Evolutionary conservation across 495 filamentous ascomycete species (phyloP), one percentile per base, ranked within the genome.

Genomic region (Podospora sp.): DNA sequence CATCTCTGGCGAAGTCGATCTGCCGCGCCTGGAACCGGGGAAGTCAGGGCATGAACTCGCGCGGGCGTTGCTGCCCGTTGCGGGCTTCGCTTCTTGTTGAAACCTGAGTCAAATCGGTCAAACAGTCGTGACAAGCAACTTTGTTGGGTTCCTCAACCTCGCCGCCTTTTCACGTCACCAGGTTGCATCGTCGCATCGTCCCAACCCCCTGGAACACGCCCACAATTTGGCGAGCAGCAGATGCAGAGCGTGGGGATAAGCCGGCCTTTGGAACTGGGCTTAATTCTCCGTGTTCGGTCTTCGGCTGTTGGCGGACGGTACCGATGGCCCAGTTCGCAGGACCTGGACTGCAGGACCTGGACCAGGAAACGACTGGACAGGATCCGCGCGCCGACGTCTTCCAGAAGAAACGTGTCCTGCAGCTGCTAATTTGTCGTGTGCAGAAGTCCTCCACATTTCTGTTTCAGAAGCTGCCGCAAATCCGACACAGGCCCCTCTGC

Each of bases 401-500:
- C 63, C 63, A 65, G 63, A 62, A 62, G 60, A 46, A 33, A 56
- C 52, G 51, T 27, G 36, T 20, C 63, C 50, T 26, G 63, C 63
- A 65, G 51, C 20, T 46, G 18, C 51, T 46, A 46, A 57, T 57
- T 65, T 65, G 63, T 29, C 29, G 40, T 18, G 52, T 12, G 51
- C 51, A 40, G 63, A 35, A 46, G 33, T 21, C 51, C 51, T 57
- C 63, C 52, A 56, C 52, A 52, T 20, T 56, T 56, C 49, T 25
- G 63, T 65, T 65, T 65, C 63, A 65, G 63, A 51, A 57, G 29
- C n/a, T 65, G 63, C 63, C n/a, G 51, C 62, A 58, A 52, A 21
- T 46, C 22, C 60, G 35, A 62, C 40, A 25, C 40, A 62, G 35
- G 25, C 35, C 35, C 14, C 57, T 12, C 57, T 21, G n/a, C n/a